Evolutionary conservation across 2,329 filamentous ascomycete genomes (phyloP), one percentile per base, ranked within the genome.

Genomic region (Alternaria alternata): DNA sequence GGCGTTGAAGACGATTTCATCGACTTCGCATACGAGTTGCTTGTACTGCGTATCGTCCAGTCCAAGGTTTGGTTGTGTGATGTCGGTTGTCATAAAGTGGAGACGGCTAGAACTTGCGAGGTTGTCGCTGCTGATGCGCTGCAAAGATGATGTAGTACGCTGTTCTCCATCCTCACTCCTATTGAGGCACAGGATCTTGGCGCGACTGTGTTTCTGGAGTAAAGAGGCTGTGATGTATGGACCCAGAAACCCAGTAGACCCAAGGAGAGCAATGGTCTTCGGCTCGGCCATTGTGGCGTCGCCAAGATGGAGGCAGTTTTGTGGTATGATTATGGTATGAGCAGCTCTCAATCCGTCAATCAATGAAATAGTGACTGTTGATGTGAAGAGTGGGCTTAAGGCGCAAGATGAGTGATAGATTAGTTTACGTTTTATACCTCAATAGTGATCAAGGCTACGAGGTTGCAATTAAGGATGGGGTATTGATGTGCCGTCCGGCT

Each of bases 181-280:
- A 28, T 54, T 54, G 14, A 54, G 20, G 9, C 51, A 54, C n/a
- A 54, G 16, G 20, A 54, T 46, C 7, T 18, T 42, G 28, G 51
- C n/a, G 18, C 18, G 8, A 18, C 14, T 16, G 7, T 54, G n/a
- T 1, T 44, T 38, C n/a, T 26, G 26, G 7, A 54, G 39, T 11
- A 54, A 41, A 42, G 51, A 30, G 5, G 51, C 52, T 4, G 43
- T 38, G 32, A 54, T 34, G 16, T 54, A 47, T 16, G 52, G 42
- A 5, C 52, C 52, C 6, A 54, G n/a, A 14, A 47, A 47, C 6
- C 52, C 52, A 0, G 52, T 47, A 11, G 52, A 28, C 7, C 52
- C 52, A 14, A 54, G 4, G 8, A 54, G 1, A 46, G 22, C 41
- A 22, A 54, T 54, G 5, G 14, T 49, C 20, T 38, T 38, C n/a